phyloP scores from a whole-genome alignment of 2,329 filamentous ascomycete species.

The Cercospora sojina region DNA sequence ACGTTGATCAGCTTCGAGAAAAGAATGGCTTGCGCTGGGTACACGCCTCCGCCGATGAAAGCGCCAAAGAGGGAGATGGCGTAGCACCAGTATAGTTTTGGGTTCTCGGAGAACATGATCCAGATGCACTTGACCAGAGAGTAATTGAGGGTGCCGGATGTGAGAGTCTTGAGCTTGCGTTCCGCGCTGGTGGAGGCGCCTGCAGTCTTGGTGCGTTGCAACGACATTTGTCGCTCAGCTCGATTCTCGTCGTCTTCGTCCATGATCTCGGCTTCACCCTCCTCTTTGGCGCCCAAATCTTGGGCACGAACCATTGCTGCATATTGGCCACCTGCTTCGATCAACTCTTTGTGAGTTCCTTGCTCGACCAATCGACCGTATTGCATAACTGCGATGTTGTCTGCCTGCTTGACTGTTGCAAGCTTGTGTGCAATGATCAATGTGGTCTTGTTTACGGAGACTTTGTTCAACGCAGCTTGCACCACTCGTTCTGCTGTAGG shows the following conservation, averaged over 20 bases:
- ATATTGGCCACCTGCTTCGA: slow-evolving; percentile 43
- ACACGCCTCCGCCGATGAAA: slow-evolving; percentile 43
- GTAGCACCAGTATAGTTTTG: slow-evolving; percentile 42
- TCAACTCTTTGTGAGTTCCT: slow-evolving; percentile 44
- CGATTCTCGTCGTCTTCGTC: slow-evolving; percentile 31
- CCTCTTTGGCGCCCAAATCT: slow-evolving; percentile 42
- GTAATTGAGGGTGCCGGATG: slow-evolving; percentile 33
- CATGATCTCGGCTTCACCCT: slow-evolving; percentile 29
- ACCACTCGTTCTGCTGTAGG: slow-evolving; percentile 38
- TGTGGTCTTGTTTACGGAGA: slow-evolving; percentile 37
- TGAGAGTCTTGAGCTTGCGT: slow-evolving; percentile 36
- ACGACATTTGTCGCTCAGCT: slow-evolving; percentile 32
- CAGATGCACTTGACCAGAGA: slow-evolving; percentile 39
- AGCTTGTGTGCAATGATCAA: slow-evolving; percentile 48
- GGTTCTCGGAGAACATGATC: slow-evolving; percentile 41
- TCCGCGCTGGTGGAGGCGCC: slow-evolving; percentile 32
- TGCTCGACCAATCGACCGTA: slow-evolving; percentile 47
- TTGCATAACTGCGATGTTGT: slow-evolving; percentile 49
- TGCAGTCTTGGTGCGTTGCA: slow-evolving; percentile 32
- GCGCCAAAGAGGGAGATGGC: slow-evolving; percentile 39
- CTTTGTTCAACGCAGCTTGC: slow-evolving; percentile 37
- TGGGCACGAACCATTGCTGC: slow-evolving; percentile 49
- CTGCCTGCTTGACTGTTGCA: slow-evolving; percentile 45
- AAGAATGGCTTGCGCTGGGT: slow-evolving; percentile 51
- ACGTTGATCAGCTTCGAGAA: slow-evolving; percentile 52